Conservation (phyloP, 352 stramenopile species). For the Elongisporangium undulatum region DNA sequence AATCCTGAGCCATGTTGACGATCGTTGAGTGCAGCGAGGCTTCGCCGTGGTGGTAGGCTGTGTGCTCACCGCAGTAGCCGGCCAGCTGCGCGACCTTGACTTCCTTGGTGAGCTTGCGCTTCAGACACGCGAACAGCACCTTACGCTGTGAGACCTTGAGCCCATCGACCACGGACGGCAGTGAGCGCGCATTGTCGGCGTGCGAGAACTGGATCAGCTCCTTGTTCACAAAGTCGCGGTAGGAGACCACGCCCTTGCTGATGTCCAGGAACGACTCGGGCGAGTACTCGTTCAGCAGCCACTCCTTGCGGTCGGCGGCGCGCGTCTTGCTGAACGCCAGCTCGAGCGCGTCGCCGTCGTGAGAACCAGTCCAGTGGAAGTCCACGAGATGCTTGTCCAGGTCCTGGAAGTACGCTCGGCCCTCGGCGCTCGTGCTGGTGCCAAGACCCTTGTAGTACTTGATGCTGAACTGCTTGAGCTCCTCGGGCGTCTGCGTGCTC, state of each 20-base stretch:
- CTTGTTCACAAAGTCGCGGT: slow-evolving; percentile 97
- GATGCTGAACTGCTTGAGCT: slow-evolving; percentile 92
- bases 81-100: slow-evolving; percentile 99
- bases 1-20: slow-evolving; percentile 99
- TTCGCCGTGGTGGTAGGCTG: slow-evolving; percentile 99
- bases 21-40: slow-evolving; percentile 97
- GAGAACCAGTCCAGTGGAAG: slow-evolving; percentile 67
- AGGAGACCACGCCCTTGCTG: slow-evolving; percentile 84
- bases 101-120: slow-evolving; percentile 97
- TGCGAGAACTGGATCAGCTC: slow-evolving; percentile 99
- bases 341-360: slow-evolving; percentile 94
- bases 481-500: slow-evolving; percentile 32
- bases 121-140: slow-evolving; percentile 97
- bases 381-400: slow-evolving; percentile 93
- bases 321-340: slow-evolving; percentile 99
- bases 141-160: slow-evolving; percentile 98
- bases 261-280: slow-evolving; percentile 94
- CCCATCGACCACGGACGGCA: slow-evolving; percentile 96
- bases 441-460: slow-evolving; percentile 99
- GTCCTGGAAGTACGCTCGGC: slow-evolving; percentile 98
- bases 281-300: slow-evolving; percentile 89
- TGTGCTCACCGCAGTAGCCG: slow-evolving; percentile 96
- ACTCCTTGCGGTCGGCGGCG: slow-evolving; percentile 95
- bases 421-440: slow-evolving; percentile 96
- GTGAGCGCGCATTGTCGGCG: slow-evolving; percentile 94